Percentiles rank a stretch among this genome's conserved stretches.
phyloP scores from a whole-genome alignment of 1,284 basidiomycete species.

The Dichomitus squalens region DNA sequence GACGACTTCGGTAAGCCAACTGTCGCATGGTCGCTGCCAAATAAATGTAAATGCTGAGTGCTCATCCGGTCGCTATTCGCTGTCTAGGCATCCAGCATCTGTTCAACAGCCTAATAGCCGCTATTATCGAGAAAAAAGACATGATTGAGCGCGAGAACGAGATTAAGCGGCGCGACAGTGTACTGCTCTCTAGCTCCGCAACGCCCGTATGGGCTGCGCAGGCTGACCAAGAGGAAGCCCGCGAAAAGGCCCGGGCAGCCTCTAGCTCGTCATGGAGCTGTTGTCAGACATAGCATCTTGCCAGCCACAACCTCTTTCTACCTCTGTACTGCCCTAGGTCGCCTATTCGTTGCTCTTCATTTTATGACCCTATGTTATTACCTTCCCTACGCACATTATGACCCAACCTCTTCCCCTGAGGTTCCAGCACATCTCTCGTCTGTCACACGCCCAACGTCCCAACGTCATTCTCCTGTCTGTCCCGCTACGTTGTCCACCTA shows the following conservation, averaged over 20 bases:
- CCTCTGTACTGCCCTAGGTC: constrained; percentile 11
- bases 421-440: constrained; percentile 19
- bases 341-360: constrained; percentile 27
- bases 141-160: constrained; percentile 79
- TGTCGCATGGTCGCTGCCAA: not conserved
- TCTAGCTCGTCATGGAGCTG: constrained; percentile 62
- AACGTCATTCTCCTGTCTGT: constrained; percentile 11
- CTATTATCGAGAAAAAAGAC: constrained; percentile 78
- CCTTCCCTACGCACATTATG: constrained; percentile 22
- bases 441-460: constrained; percentile 7
- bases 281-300: constrained; percentile 48
- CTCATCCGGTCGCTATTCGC: constrained; percentile 7
- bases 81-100: constrained; percentile 72
- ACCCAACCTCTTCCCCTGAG: constrained; percentile 20
- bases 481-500: not conserved
- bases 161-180: constrained; percentile 76
- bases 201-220: constrained; percentile 75
- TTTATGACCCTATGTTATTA: constrained; percentile 30
- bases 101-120: constrained; percentile 74
- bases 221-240: constrained; percentile 78
- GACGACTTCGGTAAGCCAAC: constrained; percentile 68
- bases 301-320: not conserved
- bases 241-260: constrained; percentile 60
- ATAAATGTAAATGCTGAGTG: constrained; percentile 3
- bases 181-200: constrained; percentile 63